Base-by-base conservation (phyloP, 1,284 basidiomycete species). In the Heterobasidion occidentale region DNA sequence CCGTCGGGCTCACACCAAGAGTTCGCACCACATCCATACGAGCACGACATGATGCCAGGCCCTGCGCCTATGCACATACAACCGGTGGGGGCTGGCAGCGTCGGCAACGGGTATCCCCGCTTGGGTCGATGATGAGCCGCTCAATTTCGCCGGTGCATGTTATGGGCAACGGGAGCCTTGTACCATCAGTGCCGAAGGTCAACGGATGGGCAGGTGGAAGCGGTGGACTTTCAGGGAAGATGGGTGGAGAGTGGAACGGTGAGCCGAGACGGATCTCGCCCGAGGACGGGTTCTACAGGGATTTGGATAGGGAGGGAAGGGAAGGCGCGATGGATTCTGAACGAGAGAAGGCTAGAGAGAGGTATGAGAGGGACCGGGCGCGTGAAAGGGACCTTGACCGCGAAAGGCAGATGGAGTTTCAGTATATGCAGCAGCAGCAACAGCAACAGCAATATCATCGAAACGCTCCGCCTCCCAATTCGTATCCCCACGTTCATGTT, bases 261-360 rank as follows among this genome's bases (percentile, higher is more conserved):
- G 54, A 49, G 45, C 12, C 48, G 19, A 56, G 57, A 36, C 42
- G 54, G 46, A 46, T 35, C 27, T 27, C 27, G 46, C 64, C 55
- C 52, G 65, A 60, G 61, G 73, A 64, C 61, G 68, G 57, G 61
- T 54, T 47, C 58, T 65, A 20, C 64, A 61, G 7, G 55, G 64
- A 20, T 60, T 27, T 27, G 5, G 27, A 27, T 27, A 71, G 60
- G 14, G 61, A 52, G 59, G n/a, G 34, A 7, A 34, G 27, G 42
- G 52, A 70, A 60, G 47, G 8, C 8, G 14, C 9, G 47, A 27
- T 49, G 47, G 47, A 49, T 49, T 19, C 36, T 15, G 50, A 51
- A 15, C 50, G 50, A 9, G 50, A 51, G 20, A 51, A 35, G 35
- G 33, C 11, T 14, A 51, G 50, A 35, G 50, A 51, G 35, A 51